Base-by-base conservation (phyloP, 2,329 filamentous ascomycete genomes). In the Fusarium sp. region DNA sequence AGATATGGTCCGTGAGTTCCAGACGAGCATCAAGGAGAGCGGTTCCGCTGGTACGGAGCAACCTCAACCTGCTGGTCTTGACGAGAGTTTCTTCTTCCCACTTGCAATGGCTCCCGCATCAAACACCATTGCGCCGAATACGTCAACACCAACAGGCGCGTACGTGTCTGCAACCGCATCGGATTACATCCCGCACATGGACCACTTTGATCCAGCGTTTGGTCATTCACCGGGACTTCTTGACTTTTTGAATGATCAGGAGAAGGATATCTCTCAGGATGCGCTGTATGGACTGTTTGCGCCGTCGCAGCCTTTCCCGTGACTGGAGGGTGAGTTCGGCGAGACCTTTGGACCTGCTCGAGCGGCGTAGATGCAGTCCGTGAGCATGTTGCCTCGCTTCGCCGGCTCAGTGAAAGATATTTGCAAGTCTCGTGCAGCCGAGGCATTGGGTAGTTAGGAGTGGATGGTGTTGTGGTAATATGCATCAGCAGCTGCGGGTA, bases 1-100 rank as follows among this genome's bases (percentile, higher is more conserved):
- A 40, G 73, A 78, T 9, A 76, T 78, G 74, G 73, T 77, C 6
- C 71, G 71, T 9, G 74, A 76, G 57, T 74, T 75, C 57, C 71
- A 75, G 47, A 63, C 73, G 11, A 77, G 72, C 33, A 70, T 74
- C 51, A 74, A 76, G 21, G 75, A 76, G 50, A 68, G 73, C 11
- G 63, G 50, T 35, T 55, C 64, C 4, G 55, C 63, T 27, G 67
- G 68, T 6, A 58, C 67, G 13, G 70, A 71, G 15, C 64, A 63
- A 9, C 50, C 65, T 14, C 69, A 71, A 1, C 70, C 70, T 14
- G 65, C 72, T 29, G 69, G 72, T 11, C 72, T 76, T 2, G 74
- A 76, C 23, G 72, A 76, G 56, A 76, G 74, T 31, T 75, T 76
- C 56, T 76, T 76, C 58, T 74, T 72, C 45, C 70, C 66, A 4